These are phyloP conservation scores for Lablab purpureus DNA, from an alignment of 306 rosid species.

Conservation along the genomic window DNA sequence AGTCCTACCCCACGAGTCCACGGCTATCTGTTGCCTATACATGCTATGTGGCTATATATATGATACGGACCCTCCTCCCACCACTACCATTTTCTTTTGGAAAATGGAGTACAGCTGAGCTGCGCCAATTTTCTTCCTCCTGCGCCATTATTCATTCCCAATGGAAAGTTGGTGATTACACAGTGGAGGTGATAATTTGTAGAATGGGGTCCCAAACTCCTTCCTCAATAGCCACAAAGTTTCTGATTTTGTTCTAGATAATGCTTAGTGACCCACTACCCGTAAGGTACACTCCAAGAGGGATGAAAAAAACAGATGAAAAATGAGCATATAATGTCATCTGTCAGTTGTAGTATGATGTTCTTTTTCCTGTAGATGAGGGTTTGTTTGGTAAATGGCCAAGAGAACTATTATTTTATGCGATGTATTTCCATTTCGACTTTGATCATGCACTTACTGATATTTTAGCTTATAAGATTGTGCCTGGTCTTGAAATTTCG, in stretches of 20 bases:
- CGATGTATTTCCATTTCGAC: background rate
- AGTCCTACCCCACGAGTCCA: slow-evolving; percentile 33
- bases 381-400: slow-evolving; percentile 33
- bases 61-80: background rate
- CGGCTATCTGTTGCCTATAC: slow-evolving; percentile 7
- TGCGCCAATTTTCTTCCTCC: slow-evolving; percentile 26
- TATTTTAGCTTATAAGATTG: background rate
- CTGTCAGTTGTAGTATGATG: background rate
- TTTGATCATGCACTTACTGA: background rate
- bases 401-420: background rate
- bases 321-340: background rate
- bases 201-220: slow-evolving; percentile 50
- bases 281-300: background rate
- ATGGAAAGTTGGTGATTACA: slow-evolving; percentile 11
- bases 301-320: background rate
- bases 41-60: background rate
- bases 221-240: slow-evolving; percentile 11
- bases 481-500: background rate
- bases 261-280: slow-evolving; percentile 38
- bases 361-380: background rate
- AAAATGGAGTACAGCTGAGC: slow-evolving; percentile 62
- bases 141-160: slow-evolving; percentile 19
- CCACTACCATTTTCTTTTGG: slow-evolving; percentile 49
- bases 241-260: slow-evolving; percentile 37
- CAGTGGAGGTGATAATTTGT: background rate